A percentile compares a stretch with the other conserved stretches of the same genome.
Evolutionary conservation across 331 rosid species (phyloP).

Genomic region (Malus hybrid): DNA sequence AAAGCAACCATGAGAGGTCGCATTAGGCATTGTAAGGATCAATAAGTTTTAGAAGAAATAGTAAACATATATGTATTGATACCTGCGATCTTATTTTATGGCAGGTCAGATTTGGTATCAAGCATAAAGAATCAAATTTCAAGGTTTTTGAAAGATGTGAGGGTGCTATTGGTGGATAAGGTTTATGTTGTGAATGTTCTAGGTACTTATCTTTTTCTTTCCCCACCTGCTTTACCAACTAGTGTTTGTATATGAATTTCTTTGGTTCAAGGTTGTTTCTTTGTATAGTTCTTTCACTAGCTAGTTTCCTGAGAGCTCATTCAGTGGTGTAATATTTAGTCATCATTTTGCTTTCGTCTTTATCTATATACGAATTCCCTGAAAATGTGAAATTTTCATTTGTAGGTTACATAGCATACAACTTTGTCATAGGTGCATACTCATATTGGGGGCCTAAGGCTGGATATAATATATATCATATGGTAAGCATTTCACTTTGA

Average conservation of each 20-base stretch:
- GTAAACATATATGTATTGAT: not conserved
- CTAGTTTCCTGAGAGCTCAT: conserved; percentile 5
- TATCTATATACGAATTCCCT: not conserved
- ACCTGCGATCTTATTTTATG: conserved; percentile 14
- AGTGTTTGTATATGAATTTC: conserved; percentile 1
- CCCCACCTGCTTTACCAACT: conserved; percentile 11
- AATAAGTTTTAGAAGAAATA: not conserved
- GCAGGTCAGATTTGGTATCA: conserved; percentile 31
- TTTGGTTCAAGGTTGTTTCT: conserved; percentile 2
- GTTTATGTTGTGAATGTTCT: conserved; percentile 62
- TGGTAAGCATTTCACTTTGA: conserved; percentile 41
- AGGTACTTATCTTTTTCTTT: conserved; percentile 39
- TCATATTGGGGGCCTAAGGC: conserved; percentile 98
- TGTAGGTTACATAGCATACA: conserved; percentile 66
- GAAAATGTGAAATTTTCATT: conserved; percentile 9
- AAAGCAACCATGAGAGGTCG: not conserved
- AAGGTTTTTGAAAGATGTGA: conserved; percentile 52
- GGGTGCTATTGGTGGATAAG: conserved; percentile 54
- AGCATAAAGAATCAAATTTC: conserved; percentile 20
- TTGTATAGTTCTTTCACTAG: not conserved
- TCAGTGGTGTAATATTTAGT: not conserved
- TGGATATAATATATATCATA: conserved; percentile 61
- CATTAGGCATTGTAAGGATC: not conserved
- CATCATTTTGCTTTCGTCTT: not conserved
- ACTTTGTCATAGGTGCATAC: conserved; percentile 81